phyloP scores from a whole-genome alignment of 2,329 filamentous ascomycete species.

The Teratosphaeriaceae sp. region DNA sequence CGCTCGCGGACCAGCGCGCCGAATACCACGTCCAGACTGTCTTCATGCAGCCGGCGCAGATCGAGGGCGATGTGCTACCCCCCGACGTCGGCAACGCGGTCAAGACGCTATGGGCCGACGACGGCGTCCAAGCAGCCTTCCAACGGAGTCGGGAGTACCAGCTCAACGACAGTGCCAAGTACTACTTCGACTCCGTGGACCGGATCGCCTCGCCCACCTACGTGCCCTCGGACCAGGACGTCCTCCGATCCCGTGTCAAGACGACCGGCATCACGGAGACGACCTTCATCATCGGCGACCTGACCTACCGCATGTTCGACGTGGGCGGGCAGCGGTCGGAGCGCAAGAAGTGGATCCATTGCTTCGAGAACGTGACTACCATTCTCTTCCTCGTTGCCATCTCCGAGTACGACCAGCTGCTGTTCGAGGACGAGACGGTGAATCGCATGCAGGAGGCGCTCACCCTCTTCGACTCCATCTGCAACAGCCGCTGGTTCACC shows the following conservation, averaged over 20 bases:
- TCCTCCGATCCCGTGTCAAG: slow-evolving; percentile 92
- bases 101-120: slow-evolving; percentile 86
- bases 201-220: slow-evolving; percentile 88
- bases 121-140: slow-evolving; percentile 90
- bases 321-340: slow-evolving; percentile 93
- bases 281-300: slow-evolving; percentile 87
- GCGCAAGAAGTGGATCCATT: slow-evolving; percentile 99
- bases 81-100: slow-evolving; percentile 91
- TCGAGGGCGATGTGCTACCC: slow-evolving; percentile 90
- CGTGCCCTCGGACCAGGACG: slow-evolving; percentile 91
- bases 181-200: slow-evolving; percentile 94
- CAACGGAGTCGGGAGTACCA: slow-evolving; percentile 94
- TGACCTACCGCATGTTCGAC: slow-evolving; percentile 97
- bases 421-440: slow-evolving; percentile 88
- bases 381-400: slow-evolving; percentile 96
- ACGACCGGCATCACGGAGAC: slow-evolving; percentile 97
- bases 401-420: slow-evolving; percentile 91
- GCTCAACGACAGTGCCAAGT: slow-evolving; percentile 92
- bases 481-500: slow-evolving; percentile 66
- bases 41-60: slow-evolving; percentile 97
- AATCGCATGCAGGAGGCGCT: slow-evolving; percentile 69
- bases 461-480: slow-evolving; percentile 65
- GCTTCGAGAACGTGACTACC: slow-evolving; percentile 95
- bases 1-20: slow-evolving; percentile 83
- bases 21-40: slow-evolving; percentile 98